phyloP scores from a whole-genome alignment of 306 rosid species.

The Cicer arietinum region DNA sequence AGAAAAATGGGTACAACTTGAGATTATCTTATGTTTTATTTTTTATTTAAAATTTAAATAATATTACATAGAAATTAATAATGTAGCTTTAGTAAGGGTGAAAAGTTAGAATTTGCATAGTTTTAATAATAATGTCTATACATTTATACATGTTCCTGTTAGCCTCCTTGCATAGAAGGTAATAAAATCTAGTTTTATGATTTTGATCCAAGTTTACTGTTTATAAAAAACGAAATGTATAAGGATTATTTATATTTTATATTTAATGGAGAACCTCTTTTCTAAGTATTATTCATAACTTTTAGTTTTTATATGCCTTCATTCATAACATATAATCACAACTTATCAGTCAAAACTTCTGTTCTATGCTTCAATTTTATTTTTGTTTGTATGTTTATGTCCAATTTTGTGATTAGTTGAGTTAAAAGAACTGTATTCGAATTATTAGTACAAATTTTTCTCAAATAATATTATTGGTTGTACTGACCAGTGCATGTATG shows the following conservation, averaged over 20 bases:
- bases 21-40: too few species aligned
- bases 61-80: background rate
- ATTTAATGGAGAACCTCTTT: too few species aligned
- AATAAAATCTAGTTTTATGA: background rate
- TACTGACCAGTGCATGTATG: slow-evolving; percentile 21
- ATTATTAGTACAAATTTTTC: slow-evolving; percentile 26
- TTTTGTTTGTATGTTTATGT: slow-evolving; percentile 25
- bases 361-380: slow-evolving; percentile 20
- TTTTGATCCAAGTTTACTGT: background rate
- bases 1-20: too few species aligned
- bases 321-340: background rate
- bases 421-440: slow-evolving; percentile 28
- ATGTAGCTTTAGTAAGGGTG: background rate
- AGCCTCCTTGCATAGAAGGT: background rate
- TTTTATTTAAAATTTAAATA: background rate
- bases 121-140: too few species aligned
- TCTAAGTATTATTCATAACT: too few species aligned
- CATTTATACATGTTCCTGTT: background rate
- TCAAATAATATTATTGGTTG: slow-evolving; percentile 25
- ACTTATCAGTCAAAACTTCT: slow-evolving; percentile 22
- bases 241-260: too few species aligned
- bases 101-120: slow-evolving; percentile 3
- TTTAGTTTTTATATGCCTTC: too few species aligned
- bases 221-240: too few species aligned
- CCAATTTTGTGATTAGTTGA: slow-evolving; percentile 14